Evolutionary conservation across 768 basidiomycete genomes (phyloP).

Genomic region (Tylopilus felleus): DNA sequence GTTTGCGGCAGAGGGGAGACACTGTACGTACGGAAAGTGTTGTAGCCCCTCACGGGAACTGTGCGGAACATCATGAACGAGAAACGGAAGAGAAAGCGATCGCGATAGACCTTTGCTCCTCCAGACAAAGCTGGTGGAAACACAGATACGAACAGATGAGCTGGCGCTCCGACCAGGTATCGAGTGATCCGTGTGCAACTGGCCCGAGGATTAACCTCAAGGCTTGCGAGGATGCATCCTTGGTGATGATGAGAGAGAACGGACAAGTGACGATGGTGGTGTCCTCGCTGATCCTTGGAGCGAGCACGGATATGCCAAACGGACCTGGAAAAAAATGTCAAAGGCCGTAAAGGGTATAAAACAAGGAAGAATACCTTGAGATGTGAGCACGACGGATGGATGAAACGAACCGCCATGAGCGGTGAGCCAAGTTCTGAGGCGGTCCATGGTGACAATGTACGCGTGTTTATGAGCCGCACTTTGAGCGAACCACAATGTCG

Average conservation of each 20-base stretch:
- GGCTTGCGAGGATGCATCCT: conserved; percentile 42
- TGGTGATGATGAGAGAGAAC: conserved; percentile 60
- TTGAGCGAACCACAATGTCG: conserved; percentile 1
- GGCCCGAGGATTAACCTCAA: conserved; percentile 39
- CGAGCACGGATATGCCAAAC: conserved; percentile 50
- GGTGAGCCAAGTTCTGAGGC: conserved; percentile 51
- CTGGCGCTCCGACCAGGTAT: conserved; percentile 60
- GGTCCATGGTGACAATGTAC: conserved; percentile 4
- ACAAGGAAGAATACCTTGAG: conserved; percentile 39
- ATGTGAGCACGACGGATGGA: conserved; percentile 37
- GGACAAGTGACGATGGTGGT: conserved; percentile 64
- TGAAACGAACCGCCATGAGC: conserved; percentile 51
- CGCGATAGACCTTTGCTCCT: conserved; percentile 31
- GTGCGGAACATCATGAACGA: conserved; percentile 4
- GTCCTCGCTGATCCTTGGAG: conserved; percentile 48
- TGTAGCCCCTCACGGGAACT: conserved; percentile 11
- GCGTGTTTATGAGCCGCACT: neutral
- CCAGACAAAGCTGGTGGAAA: conserved; percentile 55
- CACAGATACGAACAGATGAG: conserved; percentile 64
- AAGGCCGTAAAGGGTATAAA: neutral
- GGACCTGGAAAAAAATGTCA: conserved; percentile 29
- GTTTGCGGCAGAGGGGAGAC: conserved; percentile 53
- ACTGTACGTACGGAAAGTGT: conserved; percentile 64
- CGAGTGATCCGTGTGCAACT: conserved; percentile 17
- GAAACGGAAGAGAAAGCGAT: neutral